Evolutionary conservation across 768 basidiomycete species (phyloP).

Genomic region (Lactarius vividus): DNA sequence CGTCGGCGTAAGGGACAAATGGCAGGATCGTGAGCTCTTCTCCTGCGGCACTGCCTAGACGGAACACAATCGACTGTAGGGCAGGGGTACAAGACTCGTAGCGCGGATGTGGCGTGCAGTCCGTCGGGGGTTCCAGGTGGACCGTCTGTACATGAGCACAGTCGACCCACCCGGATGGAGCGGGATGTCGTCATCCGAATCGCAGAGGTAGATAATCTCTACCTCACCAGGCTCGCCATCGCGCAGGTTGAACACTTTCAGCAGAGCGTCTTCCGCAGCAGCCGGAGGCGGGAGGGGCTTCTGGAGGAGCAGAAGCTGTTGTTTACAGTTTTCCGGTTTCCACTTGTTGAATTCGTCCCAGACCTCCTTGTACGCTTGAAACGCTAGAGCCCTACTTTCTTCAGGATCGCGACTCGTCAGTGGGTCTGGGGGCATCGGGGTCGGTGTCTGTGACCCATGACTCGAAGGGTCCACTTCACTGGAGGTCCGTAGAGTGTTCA

Average conservation of each 20-base stretch:
- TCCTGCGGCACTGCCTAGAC: neutral
- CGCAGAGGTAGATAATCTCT: slow-evolving; percentile 9
- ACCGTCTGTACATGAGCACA: slow-evolving; percentile 1
- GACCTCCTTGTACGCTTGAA: slow-evolving; percentile 28
- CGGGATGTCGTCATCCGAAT: slow-evolving; percentile 18
- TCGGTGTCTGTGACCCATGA: neutral
- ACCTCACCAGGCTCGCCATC: slow-evolving; percentile 7
- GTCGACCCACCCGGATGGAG: neutral
- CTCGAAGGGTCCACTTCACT: neutral
- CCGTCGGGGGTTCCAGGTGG: neutral
- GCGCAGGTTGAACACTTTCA: neutral
- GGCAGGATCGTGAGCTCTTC: slow-evolving; percentile 54
- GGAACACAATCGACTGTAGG: slow-evolving; percentile 41
- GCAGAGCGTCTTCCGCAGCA: neutral
- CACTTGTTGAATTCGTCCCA: slow-evolving; percentile 32
- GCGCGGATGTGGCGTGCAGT: slow-evolving; percentile 34
- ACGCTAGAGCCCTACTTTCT: slow-evolving; percentile 3
- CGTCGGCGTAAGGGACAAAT: slow-evolving; percentile 65
- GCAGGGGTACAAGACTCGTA: slow-evolving; percentile 61
- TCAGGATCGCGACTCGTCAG: neutral
- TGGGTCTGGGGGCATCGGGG: neutral
- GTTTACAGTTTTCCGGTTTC: slow-evolving; percentile 30
- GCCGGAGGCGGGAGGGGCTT: slow-evolving; percentile 17
- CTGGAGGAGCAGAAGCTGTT: slow-evolving; percentile 22
- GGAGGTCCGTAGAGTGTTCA: neutral